A percentile compares a stretch with the other conserved stretches of the same genome.
These are phyloP conservation scores for Mortierella sp. DNA, from an alignment of 371 early-diverging fungal genomes.

Conservation along the genomic window DNA sequence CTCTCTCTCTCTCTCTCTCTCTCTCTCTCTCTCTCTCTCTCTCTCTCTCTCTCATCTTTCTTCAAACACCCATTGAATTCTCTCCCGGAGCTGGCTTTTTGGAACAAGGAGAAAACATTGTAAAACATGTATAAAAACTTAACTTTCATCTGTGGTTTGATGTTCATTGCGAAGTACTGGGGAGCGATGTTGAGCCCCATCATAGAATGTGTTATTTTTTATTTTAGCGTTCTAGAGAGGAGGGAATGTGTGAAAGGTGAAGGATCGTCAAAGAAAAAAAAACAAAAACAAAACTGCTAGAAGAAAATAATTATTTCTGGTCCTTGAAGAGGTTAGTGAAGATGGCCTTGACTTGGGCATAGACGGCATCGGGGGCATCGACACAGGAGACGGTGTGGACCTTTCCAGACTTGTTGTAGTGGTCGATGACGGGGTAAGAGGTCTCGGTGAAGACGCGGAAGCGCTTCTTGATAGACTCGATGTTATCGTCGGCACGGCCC, in stretches of 20 bases:
- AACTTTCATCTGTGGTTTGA: too few species aligned
- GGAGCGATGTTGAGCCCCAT: too few species aligned
- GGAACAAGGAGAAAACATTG: not conserved
- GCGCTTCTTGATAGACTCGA: conserved; percentile 95
- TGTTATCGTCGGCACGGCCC: conserved; percentile 95
- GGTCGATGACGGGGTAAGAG: conserved; percentile 91
- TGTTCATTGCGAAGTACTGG: too few species aligned
- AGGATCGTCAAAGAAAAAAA: not conserved
- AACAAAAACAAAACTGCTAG: not conserved
- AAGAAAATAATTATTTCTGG: conserved; percentile 6
- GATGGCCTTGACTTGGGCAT: conserved; percentile 63
- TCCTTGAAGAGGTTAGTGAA: conserved; percentile 61
- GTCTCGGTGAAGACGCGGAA: conserved; percentile 89
- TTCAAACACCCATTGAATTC: not conserved
- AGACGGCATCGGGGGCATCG: conserved; percentile 71
- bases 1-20: too few species aligned
- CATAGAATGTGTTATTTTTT: too few species aligned
- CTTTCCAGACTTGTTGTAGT: conserved; percentile 80
- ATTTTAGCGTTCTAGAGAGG: too few species aligned
- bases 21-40: not conserved
- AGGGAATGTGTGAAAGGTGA: too few species aligned
- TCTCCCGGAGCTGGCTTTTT: not conserved
- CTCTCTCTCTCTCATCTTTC: not conserved
- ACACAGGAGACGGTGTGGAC: conserved; percentile 78
- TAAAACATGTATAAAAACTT: not conserved